These are phyloP conservation scores for Ophioceras dolichostomum DNA, from an alignment of 2,329 filamentous ascomycete species.

Conservation along the genomic window DNA sequence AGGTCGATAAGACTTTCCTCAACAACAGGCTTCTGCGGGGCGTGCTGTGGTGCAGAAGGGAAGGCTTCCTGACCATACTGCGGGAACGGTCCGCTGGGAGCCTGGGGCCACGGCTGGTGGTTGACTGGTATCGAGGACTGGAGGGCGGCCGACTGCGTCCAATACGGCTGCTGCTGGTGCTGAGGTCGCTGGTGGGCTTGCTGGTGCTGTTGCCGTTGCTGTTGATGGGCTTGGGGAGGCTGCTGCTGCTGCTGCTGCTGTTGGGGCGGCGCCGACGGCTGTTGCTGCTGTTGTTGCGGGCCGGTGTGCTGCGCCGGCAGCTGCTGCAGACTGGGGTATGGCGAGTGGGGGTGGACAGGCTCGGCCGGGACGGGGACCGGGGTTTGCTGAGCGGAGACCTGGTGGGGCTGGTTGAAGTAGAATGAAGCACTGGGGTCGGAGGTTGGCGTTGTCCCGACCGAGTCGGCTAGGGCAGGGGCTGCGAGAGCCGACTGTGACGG, in stretches of 20 bases:
- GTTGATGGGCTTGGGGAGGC: constrained; percentile 16
- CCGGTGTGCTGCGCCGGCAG: constrained; percentile 25
- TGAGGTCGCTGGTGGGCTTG: constrained; percentile 16
- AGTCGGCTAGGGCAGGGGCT: constrained; percentile 16
- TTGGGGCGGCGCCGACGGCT: constrained; percentile 21
- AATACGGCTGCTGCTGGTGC: constrained; percentile 31
- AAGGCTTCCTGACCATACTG: constrained; percentile 50
- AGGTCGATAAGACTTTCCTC: constrained; percentile 77
- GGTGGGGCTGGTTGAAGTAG: constrained; percentile 37
- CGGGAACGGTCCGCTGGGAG: constrained; percentile 23
- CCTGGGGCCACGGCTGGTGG: constrained; percentile 22
- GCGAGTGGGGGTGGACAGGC: constrained; percentile 32
- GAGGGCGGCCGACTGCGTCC: constrained; percentile 30
- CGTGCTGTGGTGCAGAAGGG: constrained; percentile 52
- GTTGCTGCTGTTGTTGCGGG: constrained; percentile 28
- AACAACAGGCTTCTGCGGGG: constrained; percentile 43
- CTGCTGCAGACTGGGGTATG: constrained; percentile 40
- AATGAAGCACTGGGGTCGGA: constrained; percentile 43
- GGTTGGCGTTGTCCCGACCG: constrained; percentile 18
- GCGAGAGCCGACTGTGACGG: constrained; percentile 18
- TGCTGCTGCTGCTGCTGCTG: constrained; percentile 22
- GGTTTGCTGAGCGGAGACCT: constrained; percentile 18
- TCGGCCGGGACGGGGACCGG: constrained; percentile 28
- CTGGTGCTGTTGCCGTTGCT: constrained; percentile 10
- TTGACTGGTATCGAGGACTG: constrained; percentile 30